These are phyloP conservation scores for Gaertneriomyces semiglobifer DNA, from an alignment of 192 early-diverging fungal genomes.

Conservation along the genomic window DNA sequence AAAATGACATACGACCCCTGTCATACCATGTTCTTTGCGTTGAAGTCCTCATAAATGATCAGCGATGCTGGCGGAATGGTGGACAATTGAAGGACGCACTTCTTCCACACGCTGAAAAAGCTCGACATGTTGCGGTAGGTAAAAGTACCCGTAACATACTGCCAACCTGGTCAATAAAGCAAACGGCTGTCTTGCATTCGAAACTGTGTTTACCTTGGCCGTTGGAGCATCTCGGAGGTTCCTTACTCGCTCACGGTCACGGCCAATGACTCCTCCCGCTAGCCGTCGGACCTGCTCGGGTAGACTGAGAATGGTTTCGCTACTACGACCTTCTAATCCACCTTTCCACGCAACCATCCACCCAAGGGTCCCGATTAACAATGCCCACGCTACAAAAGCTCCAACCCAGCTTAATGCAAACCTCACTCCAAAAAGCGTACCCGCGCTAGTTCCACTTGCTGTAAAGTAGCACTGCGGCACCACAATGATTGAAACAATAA, in stretches of 20 bases:
- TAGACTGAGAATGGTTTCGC: no score
- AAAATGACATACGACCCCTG: background rate
- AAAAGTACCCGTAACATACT: background rate
- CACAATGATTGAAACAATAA: background rate
- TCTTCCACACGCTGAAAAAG: constrained; percentile 4
- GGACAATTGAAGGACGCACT: background rate
- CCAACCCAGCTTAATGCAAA: background rate
- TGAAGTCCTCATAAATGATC: background rate
- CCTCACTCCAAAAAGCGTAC: background rate
- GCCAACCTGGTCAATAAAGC: background rate
- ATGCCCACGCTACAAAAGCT: background rate
- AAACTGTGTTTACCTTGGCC: no score
- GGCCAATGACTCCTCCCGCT: no score
- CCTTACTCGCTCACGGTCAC: no score
- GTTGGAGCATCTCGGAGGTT: no score
- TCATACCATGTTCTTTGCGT: background rate
- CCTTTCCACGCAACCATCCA: no score
- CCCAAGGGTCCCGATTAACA: background rate
- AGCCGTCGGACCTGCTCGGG: no score
- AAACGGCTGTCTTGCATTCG: no score
- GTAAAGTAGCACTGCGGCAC: constrained; percentile 2
- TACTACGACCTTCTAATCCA: no score
- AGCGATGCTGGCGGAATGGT: constrained; percentile 4
- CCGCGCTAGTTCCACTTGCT: background rate
- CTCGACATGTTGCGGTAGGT: constrained; percentile 3